These are phyloP conservation scores for Thalassiosira profunda DNA, from an alignment of 108 stramenopile species.

Conservation along the genomic window DNA sequence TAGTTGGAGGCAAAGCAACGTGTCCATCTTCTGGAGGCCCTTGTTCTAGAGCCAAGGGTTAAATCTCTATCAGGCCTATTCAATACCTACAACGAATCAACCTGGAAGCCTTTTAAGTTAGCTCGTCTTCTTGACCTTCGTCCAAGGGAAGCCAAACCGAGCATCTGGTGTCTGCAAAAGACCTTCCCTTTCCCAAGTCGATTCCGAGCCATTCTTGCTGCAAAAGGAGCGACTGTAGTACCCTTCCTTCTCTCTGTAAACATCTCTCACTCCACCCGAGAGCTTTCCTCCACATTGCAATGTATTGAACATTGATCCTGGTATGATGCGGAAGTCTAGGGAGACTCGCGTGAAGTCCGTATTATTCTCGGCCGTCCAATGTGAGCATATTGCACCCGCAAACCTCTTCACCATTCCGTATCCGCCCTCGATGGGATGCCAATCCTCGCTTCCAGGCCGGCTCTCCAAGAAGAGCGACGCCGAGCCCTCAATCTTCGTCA, in stretches of 20 bases:
- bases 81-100: too few relatives aligned
- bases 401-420: conserved; percentile 56
- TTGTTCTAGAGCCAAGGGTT: too few relatives aligned
- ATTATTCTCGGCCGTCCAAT: conserved; percentile 75
- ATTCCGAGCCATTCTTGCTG: not conserved
- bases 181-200: conserved; percentile 28
- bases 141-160: conserved; percentile 60
- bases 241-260: conserved; percentile 42
- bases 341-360: conserved; percentile 58
- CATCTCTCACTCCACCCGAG: conserved; percentile 49
- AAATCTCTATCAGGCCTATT: too few relatives aligned
- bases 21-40: too few relatives aligned
- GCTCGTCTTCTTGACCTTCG: conserved; percentile 7
- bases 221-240: conserved; percentile 61
- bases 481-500: conserved; percentile 53
- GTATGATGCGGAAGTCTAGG: conserved; percentile 68
- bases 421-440: conserved; percentile 58
- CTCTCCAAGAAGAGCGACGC: conserved; percentile 65
- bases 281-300: conserved; percentile 39
- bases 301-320: conserved; percentile 47
- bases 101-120: too few relatives aligned
- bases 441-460: conserved; percentile 60
- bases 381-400: conserved; percentile 63
- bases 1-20: too few relatives aligned
- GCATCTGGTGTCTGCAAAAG: conserved; percentile 43